A percentile compares a stretch with the other conserved stretches of the same genome.
These are phyloP conservation scores for Hericium rajendrae DNA, from an alignment of 768 basidiomycete genomes.

Conservation along the genomic window DNA sequence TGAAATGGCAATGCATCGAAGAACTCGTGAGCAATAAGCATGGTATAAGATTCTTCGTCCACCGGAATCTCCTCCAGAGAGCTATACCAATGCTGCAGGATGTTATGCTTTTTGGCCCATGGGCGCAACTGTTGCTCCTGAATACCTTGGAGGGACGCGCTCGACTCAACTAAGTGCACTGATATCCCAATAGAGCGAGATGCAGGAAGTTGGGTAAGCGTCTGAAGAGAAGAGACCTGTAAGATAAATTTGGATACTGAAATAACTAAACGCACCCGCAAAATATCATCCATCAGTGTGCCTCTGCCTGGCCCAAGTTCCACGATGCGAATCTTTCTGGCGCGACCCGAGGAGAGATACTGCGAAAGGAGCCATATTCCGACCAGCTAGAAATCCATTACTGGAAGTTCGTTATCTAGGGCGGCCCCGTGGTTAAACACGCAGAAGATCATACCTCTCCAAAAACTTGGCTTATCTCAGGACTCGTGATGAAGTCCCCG, in stretches of 20 bases:
- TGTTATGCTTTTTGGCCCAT: constrained; percentile 21
- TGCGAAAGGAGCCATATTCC: constrained; percentile 80
- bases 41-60: constrained; percentile 51
- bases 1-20: constrained; percentile 95
- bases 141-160: constrained; percentile 49
- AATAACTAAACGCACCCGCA: constrained; percentile 51
- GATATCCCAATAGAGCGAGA: constrained; percentile 26
- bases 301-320: constrained; percentile 94
- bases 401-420: constrained; percentile 30
- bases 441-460: constrained; percentile 65
- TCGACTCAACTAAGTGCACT: constrained; percentile 79
- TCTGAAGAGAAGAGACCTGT: constrained; percentile 25
- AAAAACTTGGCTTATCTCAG: constrained; percentile 93
- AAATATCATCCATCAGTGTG: constrained; percentile 82
- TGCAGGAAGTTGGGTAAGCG: constrained; percentile 38
- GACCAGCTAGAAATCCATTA: constrained; percentile 48
- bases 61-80: constrained; percentile 56
- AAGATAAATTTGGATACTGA: neutral
- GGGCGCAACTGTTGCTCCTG: constrained; percentile 45
- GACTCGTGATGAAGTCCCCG: constrained; percentile 95
- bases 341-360: constrained; percentile 48
- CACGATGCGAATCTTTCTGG: constrained; percentile 53
- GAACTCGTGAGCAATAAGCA: constrained; percentile 93
- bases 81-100: constrained; percentile 60
- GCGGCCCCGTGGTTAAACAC: neutral